Evolutionary conservation across 192 early-diverging fungal genomes (phyloP).

Genomic region (Coemansia sp.): DNA sequence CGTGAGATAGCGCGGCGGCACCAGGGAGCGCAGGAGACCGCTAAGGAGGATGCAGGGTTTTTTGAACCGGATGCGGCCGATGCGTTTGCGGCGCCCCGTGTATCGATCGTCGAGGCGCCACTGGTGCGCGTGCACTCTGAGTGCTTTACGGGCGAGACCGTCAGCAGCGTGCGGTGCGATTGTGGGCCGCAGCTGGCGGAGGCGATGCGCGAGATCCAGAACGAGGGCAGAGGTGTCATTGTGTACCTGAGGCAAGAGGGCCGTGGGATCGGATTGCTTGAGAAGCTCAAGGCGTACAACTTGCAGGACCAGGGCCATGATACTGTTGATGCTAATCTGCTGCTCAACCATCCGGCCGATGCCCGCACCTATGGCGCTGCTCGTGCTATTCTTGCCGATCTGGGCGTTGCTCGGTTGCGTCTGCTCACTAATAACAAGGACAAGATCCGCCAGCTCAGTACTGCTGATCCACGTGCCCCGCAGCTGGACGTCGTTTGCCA

Average conservation of each 20-base stretch:
- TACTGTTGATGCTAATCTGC: slow-evolving; percentile 87
- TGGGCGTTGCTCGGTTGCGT: slow-evolving; percentile 69
- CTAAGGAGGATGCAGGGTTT: background rate
- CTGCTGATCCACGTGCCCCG: no score
- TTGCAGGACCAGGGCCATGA: slow-evolving; percentile 95
- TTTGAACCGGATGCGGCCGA: slow-evolving; percentile 43
- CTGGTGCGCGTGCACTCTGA: slow-evolving; percentile 93
- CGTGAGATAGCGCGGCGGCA: slow-evolving; percentile 33
- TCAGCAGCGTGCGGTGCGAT: slow-evolving; percentile 88
- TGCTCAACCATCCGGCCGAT: slow-evolving; percentile 89
- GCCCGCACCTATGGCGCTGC: slow-evolving; percentile 93
- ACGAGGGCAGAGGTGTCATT: slow-evolving; percentile 85
- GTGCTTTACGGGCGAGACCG: slow-evolving; percentile 96
- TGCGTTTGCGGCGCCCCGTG: slow-evolving; percentile 30
- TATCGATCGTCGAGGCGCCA: slow-evolving; percentile 56
- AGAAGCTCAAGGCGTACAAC: slow-evolving; percentile 97
- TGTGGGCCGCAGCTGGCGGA: slow-evolving; percentile 93
- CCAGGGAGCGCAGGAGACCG: background rate
- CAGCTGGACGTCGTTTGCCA: slow-evolving; percentile 81
- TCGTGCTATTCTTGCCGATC: slow-evolving; percentile 81
- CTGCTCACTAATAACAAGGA: slow-evolving; percentile 96
- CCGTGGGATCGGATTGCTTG: slow-evolving; percentile 88
- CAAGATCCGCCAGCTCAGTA: slow-evolving; percentile 84
- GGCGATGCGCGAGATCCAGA: slow-evolving; percentile 85
- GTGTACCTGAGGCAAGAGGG: slow-evolving; percentile 97